phyloP scores from a whole-genome alignment of 805 yeast genomes.

The Yarrowia deformans region DNA sequence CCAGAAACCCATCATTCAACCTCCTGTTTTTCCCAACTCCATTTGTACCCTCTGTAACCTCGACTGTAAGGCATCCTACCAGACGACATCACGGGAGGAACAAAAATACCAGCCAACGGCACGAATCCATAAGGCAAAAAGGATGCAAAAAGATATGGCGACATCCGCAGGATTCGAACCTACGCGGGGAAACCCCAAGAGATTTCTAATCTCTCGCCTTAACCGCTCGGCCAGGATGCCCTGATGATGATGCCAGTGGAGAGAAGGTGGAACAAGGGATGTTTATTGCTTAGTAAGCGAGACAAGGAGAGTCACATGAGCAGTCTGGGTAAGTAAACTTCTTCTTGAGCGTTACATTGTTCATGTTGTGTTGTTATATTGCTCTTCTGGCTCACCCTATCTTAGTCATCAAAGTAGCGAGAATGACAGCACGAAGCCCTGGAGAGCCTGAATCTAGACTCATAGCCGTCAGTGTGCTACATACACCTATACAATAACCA shows the following conservation, averaged over 20 bases:
- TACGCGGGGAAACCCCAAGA: constrained; percentile 20
- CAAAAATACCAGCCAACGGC: neutral
- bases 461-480: no score
- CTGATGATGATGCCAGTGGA: neutral
- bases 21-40: neutral
- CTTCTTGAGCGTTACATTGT: no score
- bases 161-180: constrained; percentile 25
- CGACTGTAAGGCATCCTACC: neutral
- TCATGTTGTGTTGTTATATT: no score
- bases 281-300: neutral
- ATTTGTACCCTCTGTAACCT: neutral
- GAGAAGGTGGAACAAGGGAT: neutral
- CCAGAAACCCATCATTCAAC: no score
- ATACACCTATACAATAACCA: no score
- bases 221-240: constrained; percentile 26
- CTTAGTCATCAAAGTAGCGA: no score
- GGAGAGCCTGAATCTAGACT: no score
- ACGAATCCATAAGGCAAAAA: neutral
- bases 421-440: no score
- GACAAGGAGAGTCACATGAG: no score
- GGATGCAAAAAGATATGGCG: constrained; percentile 5
- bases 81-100: neutral
- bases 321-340: no score
- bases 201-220: constrained; percentile 23
- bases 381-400: no score